Evolutionary conservation across 768 basidiomycete genomes (phyloP), one percentile per base, ranked within the genome.

Genomic region (Pleurotus citrinopileatus): DNA sequence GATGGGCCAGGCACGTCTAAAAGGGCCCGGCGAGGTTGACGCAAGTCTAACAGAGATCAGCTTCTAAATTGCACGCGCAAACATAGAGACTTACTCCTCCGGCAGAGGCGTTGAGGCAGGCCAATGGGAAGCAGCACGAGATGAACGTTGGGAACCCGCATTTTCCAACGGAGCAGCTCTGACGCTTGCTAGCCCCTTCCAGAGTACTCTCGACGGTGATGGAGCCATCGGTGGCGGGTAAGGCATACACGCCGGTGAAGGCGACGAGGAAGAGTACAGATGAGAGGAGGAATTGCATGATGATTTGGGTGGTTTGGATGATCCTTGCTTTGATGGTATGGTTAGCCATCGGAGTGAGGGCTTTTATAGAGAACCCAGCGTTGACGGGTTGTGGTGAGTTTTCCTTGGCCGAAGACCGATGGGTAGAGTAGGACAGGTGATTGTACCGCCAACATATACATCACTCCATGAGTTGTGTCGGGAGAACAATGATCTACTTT

Each of bases 211-310:
- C 34, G 32, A 51, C 28, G 20, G 32, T 37, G 12, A 20, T 36
- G 34, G 38, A 15, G 7, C 38, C 38, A 7, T 51, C 48, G 29
- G 48, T 22, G 15, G 48, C 32, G 13, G 48, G 48, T 3, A 34
- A 34, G 12, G 32, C 48, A 17, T 51, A 34, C 48, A 51, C 48
- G 37, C 32, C 34, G 34, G 32, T 32, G 48, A 51, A 20, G 17
- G 48, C 48, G 48, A 37, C 22, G 29, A 37, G 13, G 34, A 34
- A 51, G 34, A 51, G 34, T 2, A 22, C 26, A 17, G 26, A 37
- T 3, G 29, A 13, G 48, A 37, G 20, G 34, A 15, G n/a, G 34
- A 25, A 43, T 27, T 23, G 25, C 56, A 34, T 54, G 38, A 9
- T 40, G 12, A n/a, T 40, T 34, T 34, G 7, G 7, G 32, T 7